phyloP scores from a whole-genome alignment of 805 yeast genomes.

The Candida oleophila region DNA sequence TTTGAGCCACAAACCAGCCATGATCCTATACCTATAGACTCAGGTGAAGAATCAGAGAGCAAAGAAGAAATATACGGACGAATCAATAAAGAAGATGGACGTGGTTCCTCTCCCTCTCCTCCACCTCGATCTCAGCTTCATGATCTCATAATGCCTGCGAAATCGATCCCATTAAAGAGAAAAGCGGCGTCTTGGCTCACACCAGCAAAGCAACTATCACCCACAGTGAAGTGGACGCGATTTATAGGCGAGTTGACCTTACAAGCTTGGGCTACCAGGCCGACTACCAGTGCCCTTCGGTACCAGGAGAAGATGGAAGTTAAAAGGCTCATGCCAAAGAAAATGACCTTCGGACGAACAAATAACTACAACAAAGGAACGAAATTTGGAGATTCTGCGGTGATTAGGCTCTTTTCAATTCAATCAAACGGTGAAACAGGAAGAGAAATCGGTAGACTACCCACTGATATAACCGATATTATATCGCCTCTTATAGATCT shows the following conservation, averaged over 20 bases:
- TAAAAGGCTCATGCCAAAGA: conserved; percentile 31
- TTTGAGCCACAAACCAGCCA: not conserved
- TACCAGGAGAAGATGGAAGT: conserved; percentile 45
- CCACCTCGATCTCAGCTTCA: not conserved
- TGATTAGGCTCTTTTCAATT: conserved; percentile 31
- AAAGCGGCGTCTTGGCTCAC: not conserved
- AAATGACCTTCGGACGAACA: conserved; percentile 8
- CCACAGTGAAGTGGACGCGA: conserved; percentile 26
- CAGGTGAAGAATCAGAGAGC: not conserved
- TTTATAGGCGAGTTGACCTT: conserved; percentile 62
- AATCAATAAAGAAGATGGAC: not conserved
- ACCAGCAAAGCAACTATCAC: not conserved
- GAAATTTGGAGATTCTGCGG: conserved; percentile 27
- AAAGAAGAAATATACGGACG: not conserved
- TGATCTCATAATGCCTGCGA: not conserved
- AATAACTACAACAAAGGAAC: conserved; percentile 4
- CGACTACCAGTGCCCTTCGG: conserved; percentile 47
- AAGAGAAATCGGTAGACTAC: conserved; percentile 74
- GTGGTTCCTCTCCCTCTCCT: not conserved
- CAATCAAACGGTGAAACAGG: conserved; percentile 17
- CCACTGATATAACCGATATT: conserved; percentile 65
- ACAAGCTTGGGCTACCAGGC: conserved; percentile 73
- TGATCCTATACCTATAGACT: not conserved
- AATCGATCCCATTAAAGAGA: not conserved
- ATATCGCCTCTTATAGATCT: conserved; percentile 64